phyloP scores from a whole-genome alignment of 495 filamentous ascomycete species.

The Penicillium lividum region DNA sequence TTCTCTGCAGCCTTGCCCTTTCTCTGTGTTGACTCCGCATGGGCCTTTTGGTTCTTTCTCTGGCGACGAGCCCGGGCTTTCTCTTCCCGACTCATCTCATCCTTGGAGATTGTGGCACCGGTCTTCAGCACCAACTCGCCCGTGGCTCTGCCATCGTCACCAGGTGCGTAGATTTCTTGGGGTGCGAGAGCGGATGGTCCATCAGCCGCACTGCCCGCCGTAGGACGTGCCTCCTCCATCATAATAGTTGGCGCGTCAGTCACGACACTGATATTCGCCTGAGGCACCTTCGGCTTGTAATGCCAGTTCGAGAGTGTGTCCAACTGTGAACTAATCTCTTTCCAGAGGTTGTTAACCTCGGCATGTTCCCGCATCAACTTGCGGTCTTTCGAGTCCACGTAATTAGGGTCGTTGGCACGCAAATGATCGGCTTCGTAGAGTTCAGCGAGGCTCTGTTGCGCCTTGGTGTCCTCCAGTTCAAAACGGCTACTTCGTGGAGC shows the following conservation, averaged over 20 bases:
- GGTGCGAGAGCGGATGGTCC: constrained; percentile 81
- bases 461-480: constrained; percentile 85
- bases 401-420: constrained; percentile 72
- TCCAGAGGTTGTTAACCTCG: constrained; percentile 86
- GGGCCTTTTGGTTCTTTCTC: constrained; percentile 74
- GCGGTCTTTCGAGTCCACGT: constrained; percentile 77
- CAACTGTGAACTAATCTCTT: constrained; percentile 73
- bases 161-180: constrained; percentile 87
- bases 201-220: constrained; percentile 69
- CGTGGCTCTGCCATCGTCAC: constrained; percentile 62
- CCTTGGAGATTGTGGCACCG: constrained; percentile 75
- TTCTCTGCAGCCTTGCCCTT: constrained; percentile 61
- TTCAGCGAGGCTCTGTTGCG: constrained; percentile 83
- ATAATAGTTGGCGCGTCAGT: constrained; percentile 83
- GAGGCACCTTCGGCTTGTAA: constrained; percentile 85
- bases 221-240: constrained; percentile 96
- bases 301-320: constrained; percentile 93
- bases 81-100: constrained; percentile 91
- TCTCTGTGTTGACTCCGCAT: constrained; percentile 11
- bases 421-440: constrained; percentile 93
- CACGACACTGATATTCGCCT: constrained; percentile 78
- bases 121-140: constrained; percentile 76
- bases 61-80: constrained; percentile 74
- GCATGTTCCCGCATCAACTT: constrained; percentile 78
- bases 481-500: constrained; percentile 67